Base-by-base conservation (phyloP, 345 rosid genomes). In the Eutrema yunnanense region DNA sequence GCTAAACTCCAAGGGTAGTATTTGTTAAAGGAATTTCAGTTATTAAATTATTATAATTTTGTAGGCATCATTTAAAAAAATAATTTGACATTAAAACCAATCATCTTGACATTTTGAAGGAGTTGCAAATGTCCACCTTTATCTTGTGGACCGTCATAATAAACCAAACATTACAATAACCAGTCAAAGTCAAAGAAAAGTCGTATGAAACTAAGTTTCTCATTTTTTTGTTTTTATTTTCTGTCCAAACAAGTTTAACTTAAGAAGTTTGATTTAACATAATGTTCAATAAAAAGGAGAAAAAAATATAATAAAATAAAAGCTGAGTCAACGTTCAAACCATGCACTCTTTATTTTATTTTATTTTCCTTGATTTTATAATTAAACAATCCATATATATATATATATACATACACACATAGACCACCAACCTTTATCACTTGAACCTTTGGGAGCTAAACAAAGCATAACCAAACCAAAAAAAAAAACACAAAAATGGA, bases 321-420 rank as follows among this genome's bases (percentile, higher is more conserved):
- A 19, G 0, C 22, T 19, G 67, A 67, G 69, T 73, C 67, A 57
- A 57, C 34, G 61, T 74, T 65, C 73, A 65, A 65, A 47, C 14
- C 8, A 49, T 48, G 48, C 19, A 48, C 53, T 40, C 52, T 38
- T 22, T 65, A 58, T 48, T 74, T 30, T 22, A 53, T 19, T 12
- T 5, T 7, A 7, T 10, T 40, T 32, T 6, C 5, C 2, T 33
- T 16, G 32, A 0, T 49, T 12, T 3, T 27, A 37, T 6, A 11
- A 11, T 14, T 29, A 56, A 37, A 19, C 26, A 22, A 67, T 19
- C 44, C 26, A 22, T 22, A 22, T 22, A 27, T 57, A 57, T 66
- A 67, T 42, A 60, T 14, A 55, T 66, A 67, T 42, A 60, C 11
- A 55, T 2, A 65, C 7, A 36, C 27, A 40, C 50, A 66, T 8